Conservation (phyloP, 2,329 filamentous ascomycete genomes). For the Colletotrichum sp. region DNA sequence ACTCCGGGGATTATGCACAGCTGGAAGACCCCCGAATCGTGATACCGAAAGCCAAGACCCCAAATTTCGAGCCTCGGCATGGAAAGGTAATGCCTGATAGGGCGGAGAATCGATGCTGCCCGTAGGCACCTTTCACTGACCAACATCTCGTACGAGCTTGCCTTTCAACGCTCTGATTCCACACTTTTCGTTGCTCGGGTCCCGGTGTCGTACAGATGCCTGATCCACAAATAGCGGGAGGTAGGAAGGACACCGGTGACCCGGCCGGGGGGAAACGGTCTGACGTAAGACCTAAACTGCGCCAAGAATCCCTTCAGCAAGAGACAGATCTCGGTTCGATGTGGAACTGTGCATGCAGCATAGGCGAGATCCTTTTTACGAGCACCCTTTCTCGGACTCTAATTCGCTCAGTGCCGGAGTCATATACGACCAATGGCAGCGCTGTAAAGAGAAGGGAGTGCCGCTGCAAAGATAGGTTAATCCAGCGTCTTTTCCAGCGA, state of each 20-base stretch:
- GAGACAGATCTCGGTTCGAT: background rate
- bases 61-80: background rate
- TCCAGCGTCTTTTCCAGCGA: background rate
- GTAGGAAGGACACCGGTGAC: background rate
- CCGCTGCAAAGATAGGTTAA: background rate
- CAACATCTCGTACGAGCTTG: background rate
- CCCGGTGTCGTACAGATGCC: background rate
- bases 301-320: background rate
- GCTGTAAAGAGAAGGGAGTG: background rate
- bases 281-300: background rate
- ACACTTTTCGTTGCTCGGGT: background rate
- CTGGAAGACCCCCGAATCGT: background rate
- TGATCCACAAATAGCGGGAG: background rate
- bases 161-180: background rate
- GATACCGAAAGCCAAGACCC: background rate
- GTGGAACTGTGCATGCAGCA: background rate
- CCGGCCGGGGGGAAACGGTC: background rate
- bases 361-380: background rate
- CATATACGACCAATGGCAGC: background rate
- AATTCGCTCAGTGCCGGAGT: background rate
- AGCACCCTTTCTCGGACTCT: background rate
- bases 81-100: background rate
- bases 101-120: background rate
- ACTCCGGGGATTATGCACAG: background rate
- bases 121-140: background rate